Conservation (phyloP, 495 filamentous ascomycete species). For the Xylaria curta region DNA sequence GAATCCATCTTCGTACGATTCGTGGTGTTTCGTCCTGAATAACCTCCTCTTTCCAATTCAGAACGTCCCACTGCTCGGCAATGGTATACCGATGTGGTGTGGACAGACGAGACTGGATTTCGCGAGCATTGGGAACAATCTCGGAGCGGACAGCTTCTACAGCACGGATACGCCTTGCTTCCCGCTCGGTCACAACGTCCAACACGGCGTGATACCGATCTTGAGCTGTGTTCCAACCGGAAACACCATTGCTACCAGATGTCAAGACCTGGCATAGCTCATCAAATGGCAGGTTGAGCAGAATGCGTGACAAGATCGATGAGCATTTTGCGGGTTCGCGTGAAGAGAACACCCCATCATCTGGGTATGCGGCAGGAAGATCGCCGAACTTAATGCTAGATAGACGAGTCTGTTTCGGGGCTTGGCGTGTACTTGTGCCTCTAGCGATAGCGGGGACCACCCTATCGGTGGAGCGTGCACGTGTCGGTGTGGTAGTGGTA, state of each 20-base stretch:
- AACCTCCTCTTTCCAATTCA: slow-evolving; percentile 55
- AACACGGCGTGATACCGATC: slow-evolving; percentile 53
- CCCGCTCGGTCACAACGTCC: slow-evolving; percentile 65
- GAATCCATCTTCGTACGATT: slow-evolving; percentile 43
- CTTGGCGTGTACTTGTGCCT: slow-evolving; percentile 40
- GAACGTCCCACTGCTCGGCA: slow-evolving; percentile 41
- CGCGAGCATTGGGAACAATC: slow-evolving; percentile 33
- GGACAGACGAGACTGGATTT: slow-evolving; percentile 39
- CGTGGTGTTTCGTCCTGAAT: slow-evolving; percentile 37
- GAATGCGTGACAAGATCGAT: slow-evolving; percentile 61
- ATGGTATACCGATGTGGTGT: slow-evolving; percentile 36
- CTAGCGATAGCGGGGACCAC: slow-evolving; percentile 41
- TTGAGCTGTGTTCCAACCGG: slow-evolving; percentile 52
- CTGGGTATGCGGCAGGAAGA: slow-evolving; percentile 52
- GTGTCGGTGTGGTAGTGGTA: slow-evolving; percentile 28
- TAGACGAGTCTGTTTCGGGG: slow-evolving; percentile 47
- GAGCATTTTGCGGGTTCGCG: slow-evolving; percentile 40
- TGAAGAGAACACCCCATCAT: slow-evolving; percentile 41
- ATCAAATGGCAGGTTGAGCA: slow-evolving; percentile 69
- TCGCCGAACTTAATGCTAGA: slow-evolving; percentile 73
- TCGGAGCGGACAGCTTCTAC: slow-evolving; percentile 43
- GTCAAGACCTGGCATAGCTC: slow-evolving; percentile 64
- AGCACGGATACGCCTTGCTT: slow-evolving; percentile 50
- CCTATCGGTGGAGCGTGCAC: slow-evolving; percentile 4
- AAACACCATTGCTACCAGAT: slow-evolving; percentile 51